phyloP scores from a whole-genome alignment of 352 stramenopile species.

The Globisporangium acanthophoron region DNA sequence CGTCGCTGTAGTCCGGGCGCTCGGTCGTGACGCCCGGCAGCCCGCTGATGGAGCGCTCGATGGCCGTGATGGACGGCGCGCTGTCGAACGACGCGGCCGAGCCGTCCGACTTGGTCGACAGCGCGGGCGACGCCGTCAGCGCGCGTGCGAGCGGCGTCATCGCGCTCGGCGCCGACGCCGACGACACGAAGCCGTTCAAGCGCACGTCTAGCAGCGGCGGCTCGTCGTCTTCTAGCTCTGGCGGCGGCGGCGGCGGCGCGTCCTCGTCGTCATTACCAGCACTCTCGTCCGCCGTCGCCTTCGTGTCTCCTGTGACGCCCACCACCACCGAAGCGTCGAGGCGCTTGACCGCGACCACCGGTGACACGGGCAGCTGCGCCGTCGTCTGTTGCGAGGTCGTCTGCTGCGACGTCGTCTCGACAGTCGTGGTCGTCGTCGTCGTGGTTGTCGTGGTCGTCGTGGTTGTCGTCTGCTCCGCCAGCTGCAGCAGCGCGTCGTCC shows the following conservation, averaged over 20 bases:
- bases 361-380: slow-evolving; percentile 4
- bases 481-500: background rate
- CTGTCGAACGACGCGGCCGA: slow-evolving; percentile 42
- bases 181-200: slow-evolving; percentile 19
- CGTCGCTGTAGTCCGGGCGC: slow-evolving; percentile 16
- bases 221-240: background rate
- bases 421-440: background rate
- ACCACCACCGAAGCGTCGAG: background rate
- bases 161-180: slow-evolving; percentile 27
- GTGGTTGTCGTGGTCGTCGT: background rate
- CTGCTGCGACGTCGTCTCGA: background rate
- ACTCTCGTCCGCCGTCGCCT: background rate
- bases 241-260: slow-evolving; percentile 4
- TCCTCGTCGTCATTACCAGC: background rate
- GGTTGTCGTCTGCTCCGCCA: background rate
- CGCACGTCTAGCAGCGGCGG: slow-evolving; percentile 5
- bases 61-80: slow-evolving; percentile 34
- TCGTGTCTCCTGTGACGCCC: too few relatives aligned
- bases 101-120: slow-evolving; percentile 22
- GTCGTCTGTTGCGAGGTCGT: background rate
- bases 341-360: slow-evolving; percentile 8
- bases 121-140: slow-evolving; percentile 20
- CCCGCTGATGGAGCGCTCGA: slow-evolving; percentile 27
- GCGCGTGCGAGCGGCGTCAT: slow-evolving; percentile 28
- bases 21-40: slow-evolving; percentile 29